Conservation (phyloP, 108 stramenopile genomes). For the Epithemia pelagica region DNA sequence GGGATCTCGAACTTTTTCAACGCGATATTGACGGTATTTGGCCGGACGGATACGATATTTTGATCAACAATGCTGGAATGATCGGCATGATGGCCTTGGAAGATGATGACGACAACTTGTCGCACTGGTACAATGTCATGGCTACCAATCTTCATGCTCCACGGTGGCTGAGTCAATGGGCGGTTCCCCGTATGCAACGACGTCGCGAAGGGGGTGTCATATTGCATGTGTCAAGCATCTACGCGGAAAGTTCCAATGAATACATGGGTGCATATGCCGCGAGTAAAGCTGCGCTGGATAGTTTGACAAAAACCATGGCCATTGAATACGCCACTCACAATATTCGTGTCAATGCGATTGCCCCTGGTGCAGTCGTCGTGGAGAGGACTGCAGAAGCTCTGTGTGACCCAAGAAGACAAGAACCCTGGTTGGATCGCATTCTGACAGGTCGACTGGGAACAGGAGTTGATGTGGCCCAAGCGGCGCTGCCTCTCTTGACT, state of each 20-base stretch:
- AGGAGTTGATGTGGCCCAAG: slow-evolving; percentile 47
- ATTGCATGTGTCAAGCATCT: slow-evolving; percentile 51
- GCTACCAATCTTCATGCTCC: slow-evolving; percentile 59
- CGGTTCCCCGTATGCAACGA: slow-evolving; percentile 32
- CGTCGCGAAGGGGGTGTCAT: slow-evolving; percentile 26
- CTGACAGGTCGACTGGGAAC: slow-evolving; percentile 40
- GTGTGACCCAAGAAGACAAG: slow-evolving; percentile 12
- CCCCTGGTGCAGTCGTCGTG: slow-evolving; percentile 61
- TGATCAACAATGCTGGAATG: slow-evolving; percentile 63
- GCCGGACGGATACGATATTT: slow-evolving; percentile 31
- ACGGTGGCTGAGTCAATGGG: slow-evolving; percentile 35
- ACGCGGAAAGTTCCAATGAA: slow-evolving; percentile 44
- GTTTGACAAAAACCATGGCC: slow-evolving; percentile 42
- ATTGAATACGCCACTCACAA: slow-evolving; percentile 50
- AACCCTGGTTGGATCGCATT: slow-evolving; percentile 42
- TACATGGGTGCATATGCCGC: slow-evolving; percentile 56
- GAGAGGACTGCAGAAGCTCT: slow-evolving; percentile 44
- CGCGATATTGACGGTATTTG: slow-evolving; percentile 18
- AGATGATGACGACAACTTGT: slow-evolving; percentile 45
- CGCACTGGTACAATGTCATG: slow-evolving; percentile 49
- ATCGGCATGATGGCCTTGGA: slow-evolving; percentile 54
- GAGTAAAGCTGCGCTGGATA: slow-evolving; percentile 57
- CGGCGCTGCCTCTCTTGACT: slow-evolving; percentile 33
- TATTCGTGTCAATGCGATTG: slow-evolving; percentile 54
- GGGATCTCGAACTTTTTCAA: slow-evolving; percentile 27